Evolutionary conservation across 345 rosid species (phyloP).

Genomic region (Murraya paniculata): DNA sequence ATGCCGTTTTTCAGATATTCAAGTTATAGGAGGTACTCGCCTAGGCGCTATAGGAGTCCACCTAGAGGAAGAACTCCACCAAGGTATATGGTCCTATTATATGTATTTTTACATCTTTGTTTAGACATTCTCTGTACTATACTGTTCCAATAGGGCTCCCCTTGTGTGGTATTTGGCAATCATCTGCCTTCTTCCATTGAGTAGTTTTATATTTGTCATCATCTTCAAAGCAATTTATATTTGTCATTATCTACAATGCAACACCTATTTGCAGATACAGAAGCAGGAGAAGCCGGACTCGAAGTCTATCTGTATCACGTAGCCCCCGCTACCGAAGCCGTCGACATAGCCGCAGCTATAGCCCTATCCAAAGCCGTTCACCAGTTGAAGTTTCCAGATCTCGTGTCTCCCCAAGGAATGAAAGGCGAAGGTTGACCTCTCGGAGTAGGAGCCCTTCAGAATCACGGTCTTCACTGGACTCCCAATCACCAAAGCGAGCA

Average conservation of each 20-base stretch:
- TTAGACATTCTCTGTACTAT: background rate
- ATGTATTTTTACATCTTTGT: background rate
- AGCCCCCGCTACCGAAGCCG: slow-evolving; percentile 56
- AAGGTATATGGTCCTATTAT: slow-evolving; percentile 39
- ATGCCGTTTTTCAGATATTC: slow-evolving; percentile 43
- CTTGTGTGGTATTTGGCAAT: background rate
- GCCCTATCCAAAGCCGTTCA: slow-evolving; percentile 59
- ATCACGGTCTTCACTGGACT: slow-evolving; percentile 51
- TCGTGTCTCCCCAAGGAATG: slow-evolving; percentile 35
- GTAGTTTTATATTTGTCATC: background rate
- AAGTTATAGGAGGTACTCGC: slow-evolving; percentile 76
- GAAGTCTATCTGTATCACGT: slow-evolving; percentile 63
- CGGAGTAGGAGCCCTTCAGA: slow-evolving; percentile 54
- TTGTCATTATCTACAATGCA: too few species aligned
- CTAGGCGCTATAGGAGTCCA: slow-evolving; percentile 86
- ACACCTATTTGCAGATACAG: slow-evolving; percentile 44
- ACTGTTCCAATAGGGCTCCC: background rate
- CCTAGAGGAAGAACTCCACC: slow-evolving; percentile 83
- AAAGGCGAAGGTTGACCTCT: slow-evolving; percentile 51
- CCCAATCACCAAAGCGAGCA: slow-evolving; percentile 52
- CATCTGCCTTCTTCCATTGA: background rate
- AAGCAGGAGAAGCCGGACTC: slow-evolving; percentile 62
- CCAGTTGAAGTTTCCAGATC: slow-evolving; percentile 46
- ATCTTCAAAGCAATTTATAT: background rate
- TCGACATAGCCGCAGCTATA: slow-evolving; percentile 51